Evolutionary conservation across 768 basidiomycete genomes (phyloP), one percentile per base, ranked within the genome.

Genomic region (Termitomyces sp.): DNA sequence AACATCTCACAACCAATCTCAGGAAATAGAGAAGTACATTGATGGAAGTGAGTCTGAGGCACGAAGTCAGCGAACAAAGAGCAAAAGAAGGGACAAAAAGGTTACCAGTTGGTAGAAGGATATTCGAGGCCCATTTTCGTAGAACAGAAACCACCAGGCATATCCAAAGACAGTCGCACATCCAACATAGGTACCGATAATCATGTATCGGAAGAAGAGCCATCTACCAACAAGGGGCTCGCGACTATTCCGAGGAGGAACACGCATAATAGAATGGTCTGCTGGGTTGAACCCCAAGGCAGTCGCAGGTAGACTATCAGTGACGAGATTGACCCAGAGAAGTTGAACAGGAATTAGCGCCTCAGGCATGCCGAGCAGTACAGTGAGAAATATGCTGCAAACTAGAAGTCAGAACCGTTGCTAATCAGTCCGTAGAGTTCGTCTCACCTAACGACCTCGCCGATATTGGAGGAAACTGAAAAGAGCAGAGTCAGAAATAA

Each of bases 121-220:
- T 66, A 99, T 98, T 67, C 94, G 92, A 5, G 96, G 96, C 1
- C 96, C 96, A 46, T 82, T 88, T 16, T 80, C 66, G 71, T 98
- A 98, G 71, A 86, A 90, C 66, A 96, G 77, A 76, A 99, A 99
- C 96, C 96, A 98, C 96, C 96, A 99, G 0, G 94, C 96, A 67
- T 99, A 99, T 48, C 95, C 96, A 63, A 90, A 93, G 26, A 99
- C 96, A 26, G 96, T 98, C 4, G 94, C 95, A 55, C 85, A 84
- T 31, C 96, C 96, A 53, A 99, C 96, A 66, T 98, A 99, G 51
- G 82, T 80, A 12, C 96, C 96, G 58, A 99, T 84, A 54, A 98
- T 81, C 79, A 98, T 76, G 74, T 98, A 99, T 51, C 96, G 83
- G 80, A 98, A 87, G 79, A 98, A 98, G 31, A 99, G 71, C 96